Base-by-base conservation (phyloP, 2,329 filamentous ascomycete species). In the Botrytis fragariae region DNA sequence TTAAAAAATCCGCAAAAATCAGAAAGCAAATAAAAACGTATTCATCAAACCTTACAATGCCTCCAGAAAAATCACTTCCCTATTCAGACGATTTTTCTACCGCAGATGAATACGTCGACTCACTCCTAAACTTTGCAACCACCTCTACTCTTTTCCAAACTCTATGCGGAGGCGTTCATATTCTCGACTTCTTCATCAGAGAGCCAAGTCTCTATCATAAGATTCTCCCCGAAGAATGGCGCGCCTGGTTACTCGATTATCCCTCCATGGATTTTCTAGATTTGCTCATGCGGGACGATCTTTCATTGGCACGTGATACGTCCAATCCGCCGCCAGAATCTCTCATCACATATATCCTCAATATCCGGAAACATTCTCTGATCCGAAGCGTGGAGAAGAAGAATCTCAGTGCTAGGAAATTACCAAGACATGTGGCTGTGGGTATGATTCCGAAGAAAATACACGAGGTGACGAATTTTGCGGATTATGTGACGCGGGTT, bases 361-460 rank as follows among this genome's bases (percentile, higher is more conserved):
- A 90, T 51, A 88, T 98, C 73, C 87, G 94, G 62, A 87, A 86
- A 73, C 87, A 95, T 76, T 89, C 90, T 20, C 84, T 98, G 39
- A 83, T 83, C 12, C 86, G 95, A 48, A 79, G 22, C 72, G 83
- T 70, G 80, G 83, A 68, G 85, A 86, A 73, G 83, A 48, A 69
- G 32, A 71, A 61, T 2, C 22, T 80, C 82, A 72, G 80, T 82
- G 62, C 57, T 1, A 85, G 86, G 72, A 85, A 86, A 77, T 81
- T 97, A 35, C 90, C 93, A 3, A 87, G 89, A 67, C 88, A 91
- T 77, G 88, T 97, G 25, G 89, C 93, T 0, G 88, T 97, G 22
- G 96, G 96, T 6, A 99, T 99, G 96, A 97, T 94, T 75, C 89
- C 92, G 29, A 99, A 99, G 82, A 99, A 99, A 83, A 87, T 93